These are phyloP conservation scores for Fusarium staphyleae DNA, from an alignment of 2,329 filamentous ascomycete species.

Conservation along the genomic window DNA sequence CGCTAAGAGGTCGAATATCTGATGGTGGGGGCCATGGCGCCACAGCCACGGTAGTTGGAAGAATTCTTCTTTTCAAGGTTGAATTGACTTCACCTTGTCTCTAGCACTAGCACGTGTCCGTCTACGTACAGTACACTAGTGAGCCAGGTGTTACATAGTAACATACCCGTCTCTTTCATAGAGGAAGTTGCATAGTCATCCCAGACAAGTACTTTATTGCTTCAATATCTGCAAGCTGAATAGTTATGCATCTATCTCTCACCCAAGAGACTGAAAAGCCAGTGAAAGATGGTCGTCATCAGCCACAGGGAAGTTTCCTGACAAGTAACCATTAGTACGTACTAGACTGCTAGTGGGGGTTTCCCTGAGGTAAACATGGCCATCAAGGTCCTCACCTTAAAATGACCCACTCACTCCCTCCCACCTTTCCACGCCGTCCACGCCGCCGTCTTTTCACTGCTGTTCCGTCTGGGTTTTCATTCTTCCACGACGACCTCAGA, in stretches of 20 bases:
- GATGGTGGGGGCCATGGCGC: constrained; percentile 14
- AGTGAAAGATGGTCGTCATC: neutral
- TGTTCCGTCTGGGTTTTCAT: neutral
- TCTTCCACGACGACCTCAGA: too few relatives aligned
- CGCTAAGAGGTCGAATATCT: constrained; percentile 6
- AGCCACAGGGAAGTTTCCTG: constrained; percentile 25
- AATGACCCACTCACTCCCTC: constrained; percentile 41
- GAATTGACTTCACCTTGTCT: neutral
- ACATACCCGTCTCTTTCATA: too few relatives aligned
- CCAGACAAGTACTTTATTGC: too few relatives aligned
- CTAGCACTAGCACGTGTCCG: too few relatives aligned
- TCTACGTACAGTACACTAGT: too few relatives aligned
- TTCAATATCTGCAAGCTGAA: too few relatives aligned
- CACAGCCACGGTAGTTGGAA: constrained; percentile 16
- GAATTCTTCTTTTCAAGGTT: constrained; percentile 7
- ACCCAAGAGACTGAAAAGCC: too few relatives aligned
- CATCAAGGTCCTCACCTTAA: constrained; percentile 44
- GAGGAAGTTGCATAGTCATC: too few relatives aligned
- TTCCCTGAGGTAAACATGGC: constrained; percentile 23
- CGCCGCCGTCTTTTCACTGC: too few relatives aligned
- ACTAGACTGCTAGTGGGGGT: constrained; percentile 6
- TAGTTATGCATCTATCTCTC: too few relatives aligned
- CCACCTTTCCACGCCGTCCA: constrained; percentile 12
- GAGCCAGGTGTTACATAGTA: too few relatives aligned
- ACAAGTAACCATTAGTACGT: constrained; percentile 7